Base-by-base conservation (phyloP, 2,329 filamentous ascomycete genomes). In the Purpureocillium takamizusanense region DNA sequence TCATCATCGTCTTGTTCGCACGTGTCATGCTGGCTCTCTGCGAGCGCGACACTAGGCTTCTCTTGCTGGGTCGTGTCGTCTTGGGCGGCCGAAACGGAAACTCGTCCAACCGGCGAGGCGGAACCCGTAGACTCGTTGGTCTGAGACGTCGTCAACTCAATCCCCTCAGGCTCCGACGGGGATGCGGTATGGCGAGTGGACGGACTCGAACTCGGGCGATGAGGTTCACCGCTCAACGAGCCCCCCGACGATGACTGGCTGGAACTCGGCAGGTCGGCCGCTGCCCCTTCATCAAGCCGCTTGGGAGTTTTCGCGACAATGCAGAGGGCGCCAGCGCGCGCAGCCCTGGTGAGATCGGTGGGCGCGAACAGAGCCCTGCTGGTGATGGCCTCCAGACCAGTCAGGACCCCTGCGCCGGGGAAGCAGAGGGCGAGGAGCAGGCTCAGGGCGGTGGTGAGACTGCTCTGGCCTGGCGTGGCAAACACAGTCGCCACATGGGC, bases 311-410 rank as follows among this genome's bases (percentile, higher is more conserved):
- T 38, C 15, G 39, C 36, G 9, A 42, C 36, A 9, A 42, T 35
- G 15, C 40, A 42, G 2, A 42, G 36, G 4, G 40, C 40, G 10
- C 40, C 40, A 11, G 40, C 40, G 8, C 40, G 40, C 7, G 36
- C 36, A 7, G 40, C 40, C n/a, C 16, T 38, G 3, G 35, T 38
- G 21, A 42, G 29, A 32, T 42, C 36, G 12, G 40, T 42, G 11
- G 40, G 36, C 5, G 40, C 40, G 18, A 46, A 41, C 2, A 42
- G 11, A n/a, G 45, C 45, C 13, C 41, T 29, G 31, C 39, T 39
- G 9, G 39, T 27, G 14, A 47, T 42, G 15, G 43, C 40, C 10
- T 9, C 15, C 17, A 42, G 10, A 3, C 40, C 40, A 11, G 38
- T 15, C 23, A 40, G 16, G 15, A 40, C 38, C 13, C 38, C 38